phyloP scores from a whole-genome alignment of 257 asterid genomes.

The Eustoma russellianum region DNA sequence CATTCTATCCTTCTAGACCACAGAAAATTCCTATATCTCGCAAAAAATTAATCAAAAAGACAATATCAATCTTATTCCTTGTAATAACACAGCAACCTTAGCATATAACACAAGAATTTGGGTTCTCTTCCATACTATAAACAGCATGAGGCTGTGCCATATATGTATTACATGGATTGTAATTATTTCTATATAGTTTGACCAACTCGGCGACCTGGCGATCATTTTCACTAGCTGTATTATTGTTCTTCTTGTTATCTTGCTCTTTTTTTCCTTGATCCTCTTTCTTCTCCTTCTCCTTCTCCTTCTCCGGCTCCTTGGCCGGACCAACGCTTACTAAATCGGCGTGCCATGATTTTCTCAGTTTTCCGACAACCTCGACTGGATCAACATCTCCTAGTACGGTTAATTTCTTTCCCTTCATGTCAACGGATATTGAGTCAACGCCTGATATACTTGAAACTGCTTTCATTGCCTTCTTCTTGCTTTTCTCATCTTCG shows the following conservation, averaged over 20 bases:
- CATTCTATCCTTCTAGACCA: no score
- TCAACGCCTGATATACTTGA: conserved; percentile 30
- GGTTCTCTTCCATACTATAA: conserved; percentile 16
- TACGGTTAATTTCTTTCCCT: conserved; percentile 20
- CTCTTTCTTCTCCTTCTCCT: conserved; percentile 61
- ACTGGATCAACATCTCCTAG: conserved; percentile 23
- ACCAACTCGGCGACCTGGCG: conserved; percentile 12
- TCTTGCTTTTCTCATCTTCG: conserved; percentile 39
- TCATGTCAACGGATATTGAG: conserved; percentile 14
- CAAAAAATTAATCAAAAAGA: background rate
- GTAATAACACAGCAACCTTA: conserved; percentile 1
- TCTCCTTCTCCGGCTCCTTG: conserved; percentile 18
- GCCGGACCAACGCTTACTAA: conserved; percentile 22
- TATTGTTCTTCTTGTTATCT: conserved; percentile 1
- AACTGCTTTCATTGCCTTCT: conserved; percentile 63
- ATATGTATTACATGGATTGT: conserved; percentile 13
- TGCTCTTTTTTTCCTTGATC: conserved; percentile 24
- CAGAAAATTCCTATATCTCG: no score
- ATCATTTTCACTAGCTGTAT: background rate
- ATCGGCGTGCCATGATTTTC: conserved; percentile 19
- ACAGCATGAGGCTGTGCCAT: conserved; percentile 6
- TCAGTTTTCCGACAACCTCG: conserved; percentile 13
- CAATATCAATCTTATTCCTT: background rate
- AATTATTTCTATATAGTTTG: conserved; percentile 2
- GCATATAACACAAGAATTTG: conserved; percentile 28